Evolutionary conservation across 2,329 filamentous ascomycete species (phyloP).

Genomic region (Trichoderma sp.): DNA sequence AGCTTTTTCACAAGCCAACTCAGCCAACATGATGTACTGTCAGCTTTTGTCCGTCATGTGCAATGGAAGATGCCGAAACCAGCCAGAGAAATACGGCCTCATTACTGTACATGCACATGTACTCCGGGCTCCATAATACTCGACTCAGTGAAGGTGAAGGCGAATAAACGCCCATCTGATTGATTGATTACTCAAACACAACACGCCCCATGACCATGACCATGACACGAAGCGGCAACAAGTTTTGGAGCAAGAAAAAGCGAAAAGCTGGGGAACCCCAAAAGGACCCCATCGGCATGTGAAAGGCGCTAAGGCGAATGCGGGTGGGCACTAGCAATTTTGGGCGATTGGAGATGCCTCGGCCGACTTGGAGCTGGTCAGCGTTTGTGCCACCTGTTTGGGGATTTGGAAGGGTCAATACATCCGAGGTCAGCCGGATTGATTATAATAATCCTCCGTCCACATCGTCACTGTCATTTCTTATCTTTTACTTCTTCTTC

Average conservation of each 20-base stretch:
- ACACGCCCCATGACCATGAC: background rate
- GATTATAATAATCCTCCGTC: slow-evolving; percentile 1
- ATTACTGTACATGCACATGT: background rate
- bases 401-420: background rate
- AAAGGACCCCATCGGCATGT: slow-evolving; percentile 17
- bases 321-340: slow-evolving; percentile 10
- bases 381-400: slow-evolving; percentile 17
- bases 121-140: background rate
- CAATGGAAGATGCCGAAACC: background rate
- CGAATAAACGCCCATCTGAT: background rate
- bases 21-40: background rate
- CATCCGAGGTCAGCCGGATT: slow-evolving; percentile 16
- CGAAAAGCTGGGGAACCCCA: slow-evolving; percentile 14
- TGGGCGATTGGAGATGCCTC: slow-evolving; percentile 33
- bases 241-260: background rate
- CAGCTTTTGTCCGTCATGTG: background rate
- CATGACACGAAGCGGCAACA: background rate
- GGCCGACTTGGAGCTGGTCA: slow-evolving; percentile 27
- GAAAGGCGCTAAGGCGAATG: slow-evolving; percentile 21
- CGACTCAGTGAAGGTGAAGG: background rate
- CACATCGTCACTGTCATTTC: background rate
- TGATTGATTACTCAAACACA: background rate
- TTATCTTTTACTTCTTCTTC: background rate
- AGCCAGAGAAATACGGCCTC: background rate
- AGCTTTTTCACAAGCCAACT: background rate